A percentile compares a stretch with the other conserved stretches of the same genome.
Evolutionary conservation across 169 alveolate genomes (phyloP).

Genomic region (Cryptosporidium ryanae): DNA sequence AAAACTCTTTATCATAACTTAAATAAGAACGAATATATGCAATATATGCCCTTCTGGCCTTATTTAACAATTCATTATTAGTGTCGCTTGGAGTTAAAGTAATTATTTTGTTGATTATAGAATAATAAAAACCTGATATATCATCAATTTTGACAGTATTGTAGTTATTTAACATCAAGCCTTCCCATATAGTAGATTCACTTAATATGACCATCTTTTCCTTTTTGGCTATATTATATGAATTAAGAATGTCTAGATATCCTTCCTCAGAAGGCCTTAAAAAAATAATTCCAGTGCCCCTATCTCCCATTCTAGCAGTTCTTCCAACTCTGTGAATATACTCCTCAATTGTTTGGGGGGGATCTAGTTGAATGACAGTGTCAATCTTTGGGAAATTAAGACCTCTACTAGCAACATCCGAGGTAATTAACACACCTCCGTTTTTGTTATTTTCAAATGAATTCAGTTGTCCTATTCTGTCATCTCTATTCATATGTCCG

Average conservation of each 20-base stretch:
- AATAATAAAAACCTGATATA: conserved; percentile 66
- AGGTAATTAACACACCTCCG: conserved; percentile 86
- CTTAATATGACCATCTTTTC: conserved; percentile 38
- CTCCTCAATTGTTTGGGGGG: conserved; percentile 92
- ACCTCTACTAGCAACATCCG: conserved; percentile 96
- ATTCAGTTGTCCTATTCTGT: conserved; percentile 48
- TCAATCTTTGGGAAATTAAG: conserved; percentile 91
- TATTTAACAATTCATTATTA: conserved; percentile 48
- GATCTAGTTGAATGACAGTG: conserved; percentile 92
- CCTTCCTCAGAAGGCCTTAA: conserved; percentile 78
- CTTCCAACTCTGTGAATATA: conserved; percentile 95
- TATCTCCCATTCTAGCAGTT: conserved; percentile 93
- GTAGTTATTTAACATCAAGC: conserved; percentile 33
- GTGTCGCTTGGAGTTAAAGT: conserved; percentile 54
- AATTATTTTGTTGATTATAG: conserved; percentile 54
- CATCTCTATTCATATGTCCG: conserved; percentile 65
- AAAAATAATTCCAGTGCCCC: conserved; percentile 87
- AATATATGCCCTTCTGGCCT: conserved; percentile 71
- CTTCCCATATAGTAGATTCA: conserved; percentile 68
- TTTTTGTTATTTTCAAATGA: conserved; percentile 58
- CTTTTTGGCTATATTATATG: conserved; percentile 8
- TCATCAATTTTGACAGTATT: conserved; percentile 56
- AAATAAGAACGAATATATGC: conserved; percentile 67
- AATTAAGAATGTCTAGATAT: conserved; percentile 59
- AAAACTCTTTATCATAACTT: conserved; percentile 67